Evolutionary conservation across 129 eudicot species (phyloP), one percentile per base, ranked within the genome.

Genomic region (Chrysanthemum seticuspe): DNA sequence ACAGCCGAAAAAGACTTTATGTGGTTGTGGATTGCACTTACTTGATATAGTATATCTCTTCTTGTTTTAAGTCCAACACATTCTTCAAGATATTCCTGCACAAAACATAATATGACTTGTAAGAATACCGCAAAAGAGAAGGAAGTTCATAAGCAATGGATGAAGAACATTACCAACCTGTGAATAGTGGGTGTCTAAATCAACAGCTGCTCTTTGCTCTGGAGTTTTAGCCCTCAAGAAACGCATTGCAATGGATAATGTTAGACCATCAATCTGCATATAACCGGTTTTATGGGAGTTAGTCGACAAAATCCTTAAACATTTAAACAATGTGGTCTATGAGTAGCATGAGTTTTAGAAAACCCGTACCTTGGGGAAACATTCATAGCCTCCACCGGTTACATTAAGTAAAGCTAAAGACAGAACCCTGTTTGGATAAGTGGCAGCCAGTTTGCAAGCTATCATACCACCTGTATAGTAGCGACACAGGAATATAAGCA

Each of bases 141-240:
- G 47, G 47, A 40, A 7, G 47, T 2, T 40, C 47, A 40, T 40
- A 40, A 40, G 10, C 10, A 40, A 40, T 13, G 27, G 7, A 13
- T 59, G 3, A 59, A 18, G 27, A 23, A 12, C 2, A 21, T 10
- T 21, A 31, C 19, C 44, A 45, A 91, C 97, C 96, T 87, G 80
- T 74, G 91, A 83, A 74, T 90, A 95, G 82, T 95, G 99, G 50
- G 99, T 95, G 80, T 95, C 99, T 65, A 95, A 80, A 63, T 95
- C 97, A 69, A 95, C 99, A 18, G 97, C 91, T 54, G 97, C 99
- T 81, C 99, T 88, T 79, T 95, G 95, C 72, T 88, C 92, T 27
- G 99, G 99, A 70, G 97, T 95, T 82, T 88, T 95, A n/a, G 99
- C 97, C 93, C 71, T 82, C 71, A 91, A 55, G 71, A 95, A 91